phyloP scores from a whole-genome alignment of 768 basidiomycete species.

The Clathrus columnatus region DNA sequence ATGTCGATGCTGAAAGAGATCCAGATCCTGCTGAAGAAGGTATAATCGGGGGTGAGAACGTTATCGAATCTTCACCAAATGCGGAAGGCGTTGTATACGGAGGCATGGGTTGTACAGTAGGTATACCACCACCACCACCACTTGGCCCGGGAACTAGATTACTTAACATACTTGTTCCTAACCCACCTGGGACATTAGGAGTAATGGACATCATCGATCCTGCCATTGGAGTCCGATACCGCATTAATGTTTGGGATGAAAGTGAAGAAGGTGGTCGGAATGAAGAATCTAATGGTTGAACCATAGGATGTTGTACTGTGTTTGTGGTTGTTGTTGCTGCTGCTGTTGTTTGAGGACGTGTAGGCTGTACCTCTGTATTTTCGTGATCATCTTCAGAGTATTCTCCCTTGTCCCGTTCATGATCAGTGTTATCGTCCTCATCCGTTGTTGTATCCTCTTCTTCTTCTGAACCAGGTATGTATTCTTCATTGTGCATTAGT shows the following conservation, averaged over 20 bases:
- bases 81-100: slow-evolving; percentile 66
- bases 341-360: slow-evolving; percentile 29
- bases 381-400: slow-evolving; percentile 22
- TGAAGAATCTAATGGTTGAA: slow-evolving; percentile 4
- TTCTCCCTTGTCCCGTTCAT: slow-evolving; percentile 39
- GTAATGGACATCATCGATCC: slow-evolving; percentile 54
- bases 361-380: slow-evolving; percentile 25
- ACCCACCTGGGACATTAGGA: slow-evolving; percentile 24
- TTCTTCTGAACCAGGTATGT: slow-evolving; percentile 16
- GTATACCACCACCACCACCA: slow-evolving; percentile 26
- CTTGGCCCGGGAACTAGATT: neutral
- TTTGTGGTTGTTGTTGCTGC: slow-evolving; percentile 20
- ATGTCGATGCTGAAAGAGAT: slow-evolving; percentile 4
- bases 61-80: slow-evolving; percentile 28
- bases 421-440: slow-evolving; percentile 30
- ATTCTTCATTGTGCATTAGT: slow-evolving; percentile 13
- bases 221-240: slow-evolving; percentile 71
- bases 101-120: slow-evolving; percentile 64
- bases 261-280: slow-evolving; percentile 65
- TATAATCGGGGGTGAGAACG: neutral
- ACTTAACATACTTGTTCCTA: neutral
- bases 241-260: slow-evolving; percentile 44
- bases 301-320: no score
- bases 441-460: slow-evolving; percentile 25
- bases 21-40: neutral